Conservation (phyloP, 495 filamentous ascomycete species). For the Lasiosphaeria miniovina region DNA sequence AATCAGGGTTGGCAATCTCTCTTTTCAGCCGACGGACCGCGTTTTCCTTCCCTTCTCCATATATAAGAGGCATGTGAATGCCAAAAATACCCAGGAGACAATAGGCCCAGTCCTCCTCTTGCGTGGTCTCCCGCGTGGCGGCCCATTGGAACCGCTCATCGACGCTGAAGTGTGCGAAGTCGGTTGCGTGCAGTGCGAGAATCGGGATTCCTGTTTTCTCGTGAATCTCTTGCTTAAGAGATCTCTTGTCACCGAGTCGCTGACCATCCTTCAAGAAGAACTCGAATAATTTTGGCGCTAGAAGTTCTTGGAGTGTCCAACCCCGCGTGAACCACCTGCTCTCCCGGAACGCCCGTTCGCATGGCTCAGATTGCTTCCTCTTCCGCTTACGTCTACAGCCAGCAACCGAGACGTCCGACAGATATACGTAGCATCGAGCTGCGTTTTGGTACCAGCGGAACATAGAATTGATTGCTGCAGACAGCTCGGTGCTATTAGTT, state of each 20-base stretch:
- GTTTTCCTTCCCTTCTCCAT: too few relatives aligned
- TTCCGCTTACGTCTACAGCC: neutral
- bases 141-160: conserved; percentile 23
- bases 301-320: too few relatives aligned
- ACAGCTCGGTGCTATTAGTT: conserved; percentile 22
- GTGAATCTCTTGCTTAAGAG: neutral
- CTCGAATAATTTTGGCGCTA: neutral
- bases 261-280: neutral
- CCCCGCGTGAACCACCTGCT: conserved; percentile 1
- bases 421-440: conserved; percentile 30
- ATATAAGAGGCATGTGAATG: too few relatives aligned
- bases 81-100: conserved; percentile 12
- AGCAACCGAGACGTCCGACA: conserved; percentile 19
- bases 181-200: neutral
- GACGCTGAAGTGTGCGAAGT: conserved; percentile 41
- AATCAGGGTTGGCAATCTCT: too few relatives aligned
- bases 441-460: conserved; percentile 31
- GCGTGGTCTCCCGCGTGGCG: conserved; percentile 4
- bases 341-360: neutral
- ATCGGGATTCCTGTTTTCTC: neutral
- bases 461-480: conserved; percentile 30
- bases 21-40: too few relatives aligned
- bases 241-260: neutral
- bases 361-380: neutral
- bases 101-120: conserved; percentile 12